phyloP scores from a whole-genome alignment of 352 stramenopile genomes.

The Thalassiosira livingstoniorum region DNA sequence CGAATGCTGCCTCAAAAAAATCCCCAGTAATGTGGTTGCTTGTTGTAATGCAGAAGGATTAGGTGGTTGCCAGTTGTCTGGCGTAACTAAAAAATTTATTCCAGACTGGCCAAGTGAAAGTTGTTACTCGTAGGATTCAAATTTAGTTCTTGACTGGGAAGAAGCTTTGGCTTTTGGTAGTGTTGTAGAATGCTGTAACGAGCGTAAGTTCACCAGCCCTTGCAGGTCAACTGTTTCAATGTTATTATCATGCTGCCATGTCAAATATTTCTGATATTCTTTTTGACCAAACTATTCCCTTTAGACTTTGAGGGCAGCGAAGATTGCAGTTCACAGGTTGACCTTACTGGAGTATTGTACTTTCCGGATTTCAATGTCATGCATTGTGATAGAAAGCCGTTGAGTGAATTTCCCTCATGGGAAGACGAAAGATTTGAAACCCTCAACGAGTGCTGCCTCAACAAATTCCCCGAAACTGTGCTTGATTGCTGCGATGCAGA shows the following conservation, averaged over 20 bases:
- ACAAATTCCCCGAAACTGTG: slow-evolving; percentile 15
- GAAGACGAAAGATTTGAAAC: slow-evolving; percentile 2
- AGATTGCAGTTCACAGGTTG: too few species aligned
- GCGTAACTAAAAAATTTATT: slow-evolving; percentile 1
- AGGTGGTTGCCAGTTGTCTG: not conserved
- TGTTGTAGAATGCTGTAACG: slow-evolving; percentile 12
- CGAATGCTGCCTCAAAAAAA: slow-evolving; percentile 9
- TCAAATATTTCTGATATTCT: not conserved
- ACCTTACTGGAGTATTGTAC: not conserved
- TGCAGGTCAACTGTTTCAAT: too few species aligned
- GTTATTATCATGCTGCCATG: not conserved
- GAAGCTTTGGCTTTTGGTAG: not conserved
- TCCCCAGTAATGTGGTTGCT: not conserved
- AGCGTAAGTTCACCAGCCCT: too few species aligned
- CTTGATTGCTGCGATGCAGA: not conserved
- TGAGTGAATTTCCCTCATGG: not conserved
- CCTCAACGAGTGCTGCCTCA: slow-evolving; percentile 1
- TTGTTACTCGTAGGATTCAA: slow-evolving; percentile 1
- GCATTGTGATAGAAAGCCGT: slow-evolving; percentile 6
- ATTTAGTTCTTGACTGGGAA: not conserved
- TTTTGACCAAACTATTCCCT: not conserved
- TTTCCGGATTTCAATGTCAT: not conserved
- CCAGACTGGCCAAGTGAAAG: not conserved
- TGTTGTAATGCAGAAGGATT: slow-evolving; percentile 12
- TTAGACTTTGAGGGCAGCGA: not conserved